Base-by-base conservation (phyloP, 2,329 filamentous ascomycete species). In the Thielaviopsis punctulata region DNA sequence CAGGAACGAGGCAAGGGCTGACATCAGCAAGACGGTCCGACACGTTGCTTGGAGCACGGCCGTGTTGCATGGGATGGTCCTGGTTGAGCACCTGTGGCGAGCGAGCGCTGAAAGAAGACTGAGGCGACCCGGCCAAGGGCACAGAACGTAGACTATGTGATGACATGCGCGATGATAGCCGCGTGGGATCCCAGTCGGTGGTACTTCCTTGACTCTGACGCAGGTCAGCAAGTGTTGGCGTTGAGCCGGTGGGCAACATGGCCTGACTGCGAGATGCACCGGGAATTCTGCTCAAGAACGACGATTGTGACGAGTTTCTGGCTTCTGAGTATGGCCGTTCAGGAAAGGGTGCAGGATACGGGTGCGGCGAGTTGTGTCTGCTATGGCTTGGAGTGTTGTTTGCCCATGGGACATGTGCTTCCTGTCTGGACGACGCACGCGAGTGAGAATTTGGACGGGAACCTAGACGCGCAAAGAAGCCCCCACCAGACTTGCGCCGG, bases 321-420 rank as follows among this genome's bases (percentile, higher is more conserved):
- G 48, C 24, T 19, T 47, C 33, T 3, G 48, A 51, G 12, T 30
- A 21, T 13, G 52, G 48, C 10, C 52, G 36, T 19, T 54, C 45
- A 22, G 48, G 30, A 47, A 47, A 30, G 7, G 45, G 25, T 22
- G 23, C 21, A 22, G 41, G 52, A 19, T 54, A 47, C 6, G 41
- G 52, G n/a, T 54, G 41, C 6, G 52, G 52, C 2, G 52, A 54
- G 15, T 47, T 41, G n/a, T 48, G 52, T 10, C 43, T 44, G 22
- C 45, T 41, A 19, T 45, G 46, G 21, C 21, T 48, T 4, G 51
- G 45, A 5, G 27, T 48, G 25, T 15, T 36, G 18, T 19, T n/a
- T n/a, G n/a, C 39, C 25, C 18, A 12, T 15, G 24, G 5, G 4
- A 52, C n/a, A 25, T 49, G 46, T 2, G 45, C 44, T 23, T 49